Base-by-base conservation (phyloP, 805 yeast genomes). In the Yarrowia divulgata region DNA sequence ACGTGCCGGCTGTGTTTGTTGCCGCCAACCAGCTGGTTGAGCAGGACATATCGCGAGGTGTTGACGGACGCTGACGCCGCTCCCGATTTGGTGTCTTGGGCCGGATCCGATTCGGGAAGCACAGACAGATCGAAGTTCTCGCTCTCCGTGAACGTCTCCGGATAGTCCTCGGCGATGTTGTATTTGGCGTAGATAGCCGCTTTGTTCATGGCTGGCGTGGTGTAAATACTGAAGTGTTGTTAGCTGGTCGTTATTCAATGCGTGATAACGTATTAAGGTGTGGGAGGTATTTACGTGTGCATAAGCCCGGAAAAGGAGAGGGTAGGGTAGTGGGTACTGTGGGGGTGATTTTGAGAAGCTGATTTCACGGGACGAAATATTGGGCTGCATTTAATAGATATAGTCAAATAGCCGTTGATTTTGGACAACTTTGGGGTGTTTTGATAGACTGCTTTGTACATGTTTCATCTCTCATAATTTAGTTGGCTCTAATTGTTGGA, bases 1-100 rank as follows among this genome's bases (percentile, higher is more conserved):
- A 71, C n/a, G 67, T 63, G 43, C 2, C 57, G 57, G 12, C 68
- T 48, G 72, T 70, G 62, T 29, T 68, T 73, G 66, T 57, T 74
- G 60, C 43, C 73, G 71, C 54, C 71, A 69, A 70, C 75, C 58
- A 70, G 74, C 72, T 45, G 76, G 68, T 70, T 77, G 68, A 70
- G 76, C 75, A 63, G 9, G 10, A 63, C 68, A 29, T 63, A 63
- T 37, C 68, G 68, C 2, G 68, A 63, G 7, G 68, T 63, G 48
- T 63, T 63, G 52, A 60, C 66, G 14, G 66, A 60, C 18, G 66
- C 66, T 16, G 66, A 60, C 3, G 66, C 66, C 1, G 66, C 66
- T 43, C 66, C 66, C 1, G 52, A 43, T 32, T 60, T 60, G 9
- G 66, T 60, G 8, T 60, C 66, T 3, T 60, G 66, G 16, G 42